Conservation (phyloP, 129 eudicot genomes). For the Chrysanthemum lavandulifolium region DNA sequence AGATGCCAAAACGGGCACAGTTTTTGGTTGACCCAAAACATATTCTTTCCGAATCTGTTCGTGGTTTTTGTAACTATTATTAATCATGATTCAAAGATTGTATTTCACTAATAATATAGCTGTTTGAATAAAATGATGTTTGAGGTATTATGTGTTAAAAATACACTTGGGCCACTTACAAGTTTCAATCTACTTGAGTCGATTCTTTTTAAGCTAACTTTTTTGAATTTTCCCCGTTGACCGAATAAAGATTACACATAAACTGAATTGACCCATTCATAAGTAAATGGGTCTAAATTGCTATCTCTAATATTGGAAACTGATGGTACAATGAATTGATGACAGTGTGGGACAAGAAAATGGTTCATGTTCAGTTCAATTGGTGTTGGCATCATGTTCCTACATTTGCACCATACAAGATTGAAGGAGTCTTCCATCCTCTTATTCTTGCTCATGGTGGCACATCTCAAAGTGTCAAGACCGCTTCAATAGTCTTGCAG, state of each 20-base stretch:
- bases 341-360: slow-evolving; percentile 99
- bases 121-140: not conserved
- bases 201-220: not conserved
- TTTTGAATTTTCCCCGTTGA: not conserved
- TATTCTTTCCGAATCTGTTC: not conserved
- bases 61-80: not conserved
- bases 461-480: slow-evolving; percentile 76
- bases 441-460: slow-evolving; percentile 82
- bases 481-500: slow-evolving; percentile 85
- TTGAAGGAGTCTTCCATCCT: slow-evolving; percentile 79
- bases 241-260: not conserved
- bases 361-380: slow-evolving; percentile 90
- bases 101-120: not conserved
- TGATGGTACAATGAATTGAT: slow-evolving; percentile 13
- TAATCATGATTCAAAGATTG: not conserved
- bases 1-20: not conserved
- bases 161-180: not conserved
- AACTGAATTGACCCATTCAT: slow-evolving; percentile 8
- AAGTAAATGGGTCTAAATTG: not conserved
- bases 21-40: not conserved
- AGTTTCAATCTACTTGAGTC: not conserved
- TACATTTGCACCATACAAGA: slow-evolving; percentile 86
- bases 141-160: not conserved
- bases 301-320: not conserved
- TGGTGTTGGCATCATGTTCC: slow-evolving; percentile 98